phyloP scores from a whole-genome alignment of 305 asterid species.

The Fraxinus sp. region DNA sequence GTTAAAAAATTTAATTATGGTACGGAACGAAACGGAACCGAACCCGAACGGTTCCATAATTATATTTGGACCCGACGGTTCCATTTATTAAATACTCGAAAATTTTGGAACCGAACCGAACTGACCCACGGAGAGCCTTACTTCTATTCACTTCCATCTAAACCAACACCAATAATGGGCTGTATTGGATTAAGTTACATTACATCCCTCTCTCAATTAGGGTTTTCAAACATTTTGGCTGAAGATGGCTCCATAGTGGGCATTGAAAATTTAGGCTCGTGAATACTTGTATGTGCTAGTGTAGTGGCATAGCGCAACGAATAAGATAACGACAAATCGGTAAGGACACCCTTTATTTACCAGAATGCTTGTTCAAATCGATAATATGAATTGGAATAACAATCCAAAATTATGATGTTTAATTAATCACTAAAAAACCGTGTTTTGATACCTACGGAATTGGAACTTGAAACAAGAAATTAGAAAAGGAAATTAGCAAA shows the following conservation, averaged over 20 bases:
- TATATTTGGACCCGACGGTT: no score
- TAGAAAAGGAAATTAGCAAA: neutral
- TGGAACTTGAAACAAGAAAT: neutral
- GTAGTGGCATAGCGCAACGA: neutral
- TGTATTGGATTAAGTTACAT: neutral
- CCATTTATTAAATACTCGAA: no score
- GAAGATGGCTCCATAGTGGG: neutral
- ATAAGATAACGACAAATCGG: neutral
- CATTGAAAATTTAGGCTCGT: neutral
- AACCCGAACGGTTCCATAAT: no score
- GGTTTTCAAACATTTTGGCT: neutral
- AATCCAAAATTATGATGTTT: neutral
- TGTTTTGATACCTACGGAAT: neutral
- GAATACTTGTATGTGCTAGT: neutral
- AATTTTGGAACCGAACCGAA: no score
- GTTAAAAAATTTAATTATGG: no score
- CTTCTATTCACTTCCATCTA: neutral
- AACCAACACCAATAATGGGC: neutral
- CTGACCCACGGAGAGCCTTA: no score
- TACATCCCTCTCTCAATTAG: neutral
- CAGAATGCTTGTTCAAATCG: neutral
- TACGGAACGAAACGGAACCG: no score
- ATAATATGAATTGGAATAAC: neutral
- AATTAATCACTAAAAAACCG: neutral
- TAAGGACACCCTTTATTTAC: neutral